Evolutionary conservation across 306 rosid genomes (phyloP).

Genomic region (Fragaria nilgerrensis): DNA sequence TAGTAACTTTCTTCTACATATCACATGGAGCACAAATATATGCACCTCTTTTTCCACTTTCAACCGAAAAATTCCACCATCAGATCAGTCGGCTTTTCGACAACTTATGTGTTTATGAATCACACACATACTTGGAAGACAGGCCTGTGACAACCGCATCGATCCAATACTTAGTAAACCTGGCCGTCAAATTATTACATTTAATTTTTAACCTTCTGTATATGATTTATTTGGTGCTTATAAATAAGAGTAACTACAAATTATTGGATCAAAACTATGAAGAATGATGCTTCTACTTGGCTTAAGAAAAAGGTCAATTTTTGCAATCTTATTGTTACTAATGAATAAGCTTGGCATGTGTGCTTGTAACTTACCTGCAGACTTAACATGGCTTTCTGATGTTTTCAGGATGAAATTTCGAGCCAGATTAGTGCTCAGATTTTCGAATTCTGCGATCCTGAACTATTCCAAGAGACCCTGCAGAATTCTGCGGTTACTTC

Average conservation of each 20-base stretch:
- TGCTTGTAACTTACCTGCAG: neutral
- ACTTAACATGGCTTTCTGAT: slow-evolving; percentile 28
- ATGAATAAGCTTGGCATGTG: slow-evolving; percentile 1
- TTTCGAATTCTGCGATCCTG: slow-evolving; percentile 68
- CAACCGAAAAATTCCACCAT: slow-evolving; percentile 26
- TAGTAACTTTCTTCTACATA: slow-evolving; percentile 37
- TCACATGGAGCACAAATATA: slow-evolving; percentile 48
- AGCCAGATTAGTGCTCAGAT: slow-evolving; percentile 68
- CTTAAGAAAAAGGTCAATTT: slow-evolving; percentile 32
- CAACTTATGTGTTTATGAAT: slow-evolving; percentile 30
- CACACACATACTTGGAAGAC: slow-evolving; percentile 29
- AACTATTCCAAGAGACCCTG: slow-evolving; percentile 66
- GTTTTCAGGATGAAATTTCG: slow-evolving; percentile 82
- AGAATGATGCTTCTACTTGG: slow-evolving; percentile 52
- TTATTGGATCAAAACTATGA: slow-evolving; percentile 47
- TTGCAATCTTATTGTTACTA: neutral
- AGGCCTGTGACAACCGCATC: slow-evolving; percentile 37
- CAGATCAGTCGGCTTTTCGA: slow-evolving; percentile 30
- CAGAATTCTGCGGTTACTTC: slow-evolving; percentile 84
- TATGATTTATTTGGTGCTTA: slow-evolving; percentile 8
- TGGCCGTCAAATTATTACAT: slow-evolving; percentile 5
- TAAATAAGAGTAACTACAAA: slow-evolving; percentile 30
- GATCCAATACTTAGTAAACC: slow-evolving; percentile 26
- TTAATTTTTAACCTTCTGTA: neutral
- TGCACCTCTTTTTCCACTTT: slow-evolving; percentile 45